phyloP scores from a whole-genome alignment of 306 rosid species.

The Rubus idaeus region DNA sequence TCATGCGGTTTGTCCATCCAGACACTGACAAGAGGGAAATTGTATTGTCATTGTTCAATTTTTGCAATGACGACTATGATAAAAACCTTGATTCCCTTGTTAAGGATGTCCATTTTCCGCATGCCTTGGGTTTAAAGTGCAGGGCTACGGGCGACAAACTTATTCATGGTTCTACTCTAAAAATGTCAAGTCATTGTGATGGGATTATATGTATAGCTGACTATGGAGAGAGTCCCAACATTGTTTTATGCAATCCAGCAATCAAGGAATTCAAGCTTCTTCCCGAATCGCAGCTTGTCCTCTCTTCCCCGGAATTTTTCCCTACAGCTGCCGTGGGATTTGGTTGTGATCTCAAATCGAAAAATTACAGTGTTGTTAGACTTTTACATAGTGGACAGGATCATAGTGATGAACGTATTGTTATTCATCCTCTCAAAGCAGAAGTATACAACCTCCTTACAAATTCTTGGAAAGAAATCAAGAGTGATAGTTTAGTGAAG shows the following conservation, averaged over 20 bases:
- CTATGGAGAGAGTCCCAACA: background rate
- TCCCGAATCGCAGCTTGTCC: background rate
- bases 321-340: background rate
- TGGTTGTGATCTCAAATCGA: conserved; percentile 5
- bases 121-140: background rate
- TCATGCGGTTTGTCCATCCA: background rate
- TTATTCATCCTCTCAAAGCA: background rate
- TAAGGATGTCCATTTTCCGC: background rate
- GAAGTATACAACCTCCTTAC: background rate
- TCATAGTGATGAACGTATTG: background rate
- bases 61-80: background rate
- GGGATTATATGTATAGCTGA: background rate
- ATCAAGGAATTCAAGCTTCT: conserved; percentile 5
- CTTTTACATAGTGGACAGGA: background rate
- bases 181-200: background rate
- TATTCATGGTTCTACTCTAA: no score
- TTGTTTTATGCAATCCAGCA: background rate
- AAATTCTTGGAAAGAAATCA: conserved; percentile 21
- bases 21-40: background rate
- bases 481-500: background rate
- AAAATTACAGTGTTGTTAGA: background rate
- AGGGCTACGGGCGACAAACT: no score
- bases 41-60: background rate
- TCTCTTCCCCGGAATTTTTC: background rate
- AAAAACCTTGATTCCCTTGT: background rate